A percentile compares a stretch with the other conserved stretches of the same genome.
These are phyloP conservation scores for Mycena rosella DNA, from an alignment of 768 basidiomycete genomes.

Conservation along the genomic window DNA sequence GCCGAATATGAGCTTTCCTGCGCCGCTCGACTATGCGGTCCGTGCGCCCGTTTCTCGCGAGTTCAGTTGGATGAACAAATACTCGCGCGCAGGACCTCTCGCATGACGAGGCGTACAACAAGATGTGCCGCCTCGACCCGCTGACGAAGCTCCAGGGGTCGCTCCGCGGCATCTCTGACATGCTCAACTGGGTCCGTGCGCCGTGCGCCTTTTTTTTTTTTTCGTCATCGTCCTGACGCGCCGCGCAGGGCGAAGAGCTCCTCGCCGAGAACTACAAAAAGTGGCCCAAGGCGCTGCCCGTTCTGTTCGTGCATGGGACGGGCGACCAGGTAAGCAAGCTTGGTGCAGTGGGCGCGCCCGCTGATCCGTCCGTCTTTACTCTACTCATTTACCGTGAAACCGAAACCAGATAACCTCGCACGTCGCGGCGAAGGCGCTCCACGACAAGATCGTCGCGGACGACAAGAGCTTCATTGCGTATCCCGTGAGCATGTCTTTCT, in stretches of 20 bases:
- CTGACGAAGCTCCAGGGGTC: conserved; percentile 68
- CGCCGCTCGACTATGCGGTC: conserved; percentile 65
- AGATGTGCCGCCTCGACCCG: conserved; percentile 72
- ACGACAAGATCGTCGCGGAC: conserved; percentile 36
- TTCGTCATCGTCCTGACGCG: neutral
- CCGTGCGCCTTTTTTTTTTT: conserved; percentile 2
- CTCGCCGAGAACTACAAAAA: conserved; percentile 56
- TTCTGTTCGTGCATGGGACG: conserved; percentile 62
- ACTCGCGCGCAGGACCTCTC: conserved; percentile 65
- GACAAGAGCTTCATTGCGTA: conserved; percentile 24
- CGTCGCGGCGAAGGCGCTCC: neutral
- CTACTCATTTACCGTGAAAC: neutral
- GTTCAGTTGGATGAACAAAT: no score
- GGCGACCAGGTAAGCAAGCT: conserved; percentile 54
- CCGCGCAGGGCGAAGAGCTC: conserved; percentile 70
- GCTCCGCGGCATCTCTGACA: conserved; percentile 69
- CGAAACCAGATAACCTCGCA: conserved; percentile 29
- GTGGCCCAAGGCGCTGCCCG: conserved; percentile 79
- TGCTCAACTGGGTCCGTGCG: conserved; percentile 66
- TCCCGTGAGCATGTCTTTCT: no score
- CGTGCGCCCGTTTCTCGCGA: conserved; percentile 30
- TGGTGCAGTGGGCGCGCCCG: neutral
- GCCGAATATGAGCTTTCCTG: conserved; percentile 68
- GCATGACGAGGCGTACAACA: conserved; percentile 64
- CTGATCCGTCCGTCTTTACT: conserved; percentile 4